Base-by-base conservation (phyloP, 371 early-diverging fungal genomes). In the Mortierella polycephala region DNA sequence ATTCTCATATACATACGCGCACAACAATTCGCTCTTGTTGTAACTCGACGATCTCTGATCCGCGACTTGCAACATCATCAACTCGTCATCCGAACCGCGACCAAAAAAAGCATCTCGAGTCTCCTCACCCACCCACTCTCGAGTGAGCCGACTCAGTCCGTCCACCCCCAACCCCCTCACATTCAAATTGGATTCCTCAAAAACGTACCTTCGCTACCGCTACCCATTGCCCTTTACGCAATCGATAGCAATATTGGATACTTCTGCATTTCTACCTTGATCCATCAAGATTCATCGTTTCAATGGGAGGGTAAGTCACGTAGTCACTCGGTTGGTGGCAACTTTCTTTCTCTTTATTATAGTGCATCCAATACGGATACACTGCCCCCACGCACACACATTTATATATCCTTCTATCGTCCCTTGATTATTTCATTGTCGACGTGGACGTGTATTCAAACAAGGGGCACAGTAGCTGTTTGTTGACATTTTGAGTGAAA, bases 131-230 rank as follows among this genome's bases (percentile, higher is more conserved):
- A 51, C n/a, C 53, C 45, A 58, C 44, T 59, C 63, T 30, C 4
- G 70, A 57, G 71, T 62, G 64, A 64, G 58, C 70, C 46, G 64
- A 64, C 62, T 64, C 64, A 44, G 52, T 45, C 58, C 41, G 46
- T 41, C 41, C 42, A 52, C 42, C 41, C 51, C 64, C 3, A 53
- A 49, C 54, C 16, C 42, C 44, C 40, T n/a, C 45, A 39, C 54
- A 55, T 58, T 63, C 71, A 75, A 64, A 50, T 75, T 75, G 75
- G 75, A 75, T 75, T 75, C 75, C 71, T 66, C 75, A 66, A 75
- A 60, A 75, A 65, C 75, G 49, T 69, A 69, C 69, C 75, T 74
- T 41, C 69, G 69, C 65, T 69, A 69, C 57, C 75, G 69, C 75
- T 74, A 74, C 75, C 75, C 69, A 57, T 69, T 74, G 69, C 75